Conservation (phyloP, 1,284 basidiomycete genomes). For the Porphyrellus sp. region DNA sequence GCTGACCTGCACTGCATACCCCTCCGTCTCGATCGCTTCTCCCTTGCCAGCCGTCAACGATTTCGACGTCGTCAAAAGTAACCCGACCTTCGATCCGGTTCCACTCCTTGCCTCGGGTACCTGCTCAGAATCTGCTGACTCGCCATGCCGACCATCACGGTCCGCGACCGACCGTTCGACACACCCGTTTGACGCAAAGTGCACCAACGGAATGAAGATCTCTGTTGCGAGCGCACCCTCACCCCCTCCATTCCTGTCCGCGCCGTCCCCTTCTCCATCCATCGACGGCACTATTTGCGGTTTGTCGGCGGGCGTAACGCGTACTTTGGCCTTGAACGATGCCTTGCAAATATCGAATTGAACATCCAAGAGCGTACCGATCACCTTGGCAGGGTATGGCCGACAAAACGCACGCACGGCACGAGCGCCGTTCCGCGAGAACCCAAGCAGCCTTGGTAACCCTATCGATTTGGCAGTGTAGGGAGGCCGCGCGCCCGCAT, state of each 20-base stretch:
- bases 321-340: slow-evolving; percentile 63
- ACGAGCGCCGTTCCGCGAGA: slow-evolving; percentile 79
- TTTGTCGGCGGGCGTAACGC: slow-evolving; percentile 55
- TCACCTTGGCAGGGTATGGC: slow-evolving; percentile 73
- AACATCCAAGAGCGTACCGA: slow-evolving; percentile 66
- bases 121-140: slow-evolving; percentile 6
- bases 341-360: slow-evolving; percentile 77
- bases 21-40: slow-evolving; percentile 19
- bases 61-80: slow-evolving; percentile 10
- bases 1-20: slow-evolving; percentile 44
- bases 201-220: slow-evolving; percentile 86
- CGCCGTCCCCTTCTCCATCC: slow-evolving; percentile 14
- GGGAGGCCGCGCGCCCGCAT: not conserved
- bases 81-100: slow-evolving; percentile 22
- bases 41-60: slow-evolving; percentile 2
- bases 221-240: slow-evolving; percentile 60
- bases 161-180: slow-evolving; percentile 24
- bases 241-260: slow-evolving; percentile 24
- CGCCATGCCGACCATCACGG: too few species aligned
- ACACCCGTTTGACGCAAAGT: slow-evolving; percentile 63
- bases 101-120: slow-evolving; percentile 6
- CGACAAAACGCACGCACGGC: slow-evolving; percentile 82
- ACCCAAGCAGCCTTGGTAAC: slow-evolving; percentile 53
- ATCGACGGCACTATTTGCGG: slow-evolving; percentile 12
- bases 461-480: slow-evolving; percentile 1